These are phyloP conservation scores for Solanum corneliomulleri DNA, from an alignment of 257 asterid genomes.

Conservation along the genomic window DNA sequence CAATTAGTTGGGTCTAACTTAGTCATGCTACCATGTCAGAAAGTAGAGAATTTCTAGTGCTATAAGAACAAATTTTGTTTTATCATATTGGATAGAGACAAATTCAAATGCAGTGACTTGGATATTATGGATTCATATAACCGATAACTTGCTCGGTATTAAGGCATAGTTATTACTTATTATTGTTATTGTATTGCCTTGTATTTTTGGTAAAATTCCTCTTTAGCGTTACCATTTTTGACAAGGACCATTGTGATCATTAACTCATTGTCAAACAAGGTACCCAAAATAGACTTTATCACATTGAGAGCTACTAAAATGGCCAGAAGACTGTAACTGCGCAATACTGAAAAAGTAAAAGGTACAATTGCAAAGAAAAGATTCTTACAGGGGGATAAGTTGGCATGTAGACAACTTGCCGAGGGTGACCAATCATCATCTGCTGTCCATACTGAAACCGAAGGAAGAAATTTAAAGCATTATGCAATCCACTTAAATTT, in stretches of 20 bases:
- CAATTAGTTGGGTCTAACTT: background rate
- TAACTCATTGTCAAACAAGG: background rate
- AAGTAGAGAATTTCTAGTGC: background rate
- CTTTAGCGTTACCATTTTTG: background rate
- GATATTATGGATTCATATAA: background rate
- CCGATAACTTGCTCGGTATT: background rate
- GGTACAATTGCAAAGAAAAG: background rate
- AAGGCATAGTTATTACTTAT: too few species aligned
- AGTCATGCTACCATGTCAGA: background rate
- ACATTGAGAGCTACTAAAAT: background rate
- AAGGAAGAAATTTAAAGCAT: background rate
- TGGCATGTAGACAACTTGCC: constrained; percentile 80
- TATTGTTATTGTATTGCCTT: too few species aligned
- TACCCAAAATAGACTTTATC: background rate
- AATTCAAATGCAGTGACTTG: background rate
- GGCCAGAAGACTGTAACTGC: background rate
- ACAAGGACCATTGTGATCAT: background rate
- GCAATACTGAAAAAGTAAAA: background rate
- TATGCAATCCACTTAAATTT: background rate
- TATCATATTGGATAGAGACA: background rate
- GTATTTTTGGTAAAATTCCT: too few species aligned
- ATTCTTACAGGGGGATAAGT: constrained; percentile 64
- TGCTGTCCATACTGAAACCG: constrained; percentile 71
- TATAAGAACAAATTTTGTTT: background rate
- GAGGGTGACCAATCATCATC: constrained; percentile 85